Evolutionary conservation across 148 eudicot genomes (phyloP).

Genomic region (Hydrangea macrophylla): DNA sequence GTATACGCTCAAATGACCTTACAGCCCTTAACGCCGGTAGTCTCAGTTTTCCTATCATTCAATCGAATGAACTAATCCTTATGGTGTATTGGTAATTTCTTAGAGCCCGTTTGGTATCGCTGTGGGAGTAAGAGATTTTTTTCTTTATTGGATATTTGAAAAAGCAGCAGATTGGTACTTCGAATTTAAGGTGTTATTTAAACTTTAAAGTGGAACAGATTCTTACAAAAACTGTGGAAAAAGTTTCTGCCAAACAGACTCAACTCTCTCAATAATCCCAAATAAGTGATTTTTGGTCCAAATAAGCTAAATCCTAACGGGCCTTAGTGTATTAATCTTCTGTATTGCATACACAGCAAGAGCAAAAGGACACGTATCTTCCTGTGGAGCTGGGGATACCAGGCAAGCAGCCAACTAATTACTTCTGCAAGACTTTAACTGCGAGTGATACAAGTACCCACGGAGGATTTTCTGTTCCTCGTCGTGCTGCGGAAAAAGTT

Average conservation of each 20-base stretch:
- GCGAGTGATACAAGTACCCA: constrained; percentile 99
- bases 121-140: too few species aligned
- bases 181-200: too few species aligned
- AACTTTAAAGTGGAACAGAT: too few species aligned
- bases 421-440: constrained; percentile 93
- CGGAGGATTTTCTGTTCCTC: constrained; percentile 99
- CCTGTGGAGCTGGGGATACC: constrained; percentile 93
- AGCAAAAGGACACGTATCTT: constrained; percentile 88
- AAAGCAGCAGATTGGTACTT: too few species aligned
- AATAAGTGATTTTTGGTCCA: too few species aligned
- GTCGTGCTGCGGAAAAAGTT: constrained; percentile 99
- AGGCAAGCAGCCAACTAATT: constrained; percentile 92
- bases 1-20: constrained; percentile 91
- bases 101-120: too few species aligned
- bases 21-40: constrained; percentile 72
- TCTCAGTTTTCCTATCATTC: not conserved
- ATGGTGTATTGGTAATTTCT: constrained; percentile 5
- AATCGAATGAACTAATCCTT: not conserved
- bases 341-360: constrained; percentile 56
- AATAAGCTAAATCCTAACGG: too few species aligned
- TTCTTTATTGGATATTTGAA: too few species aligned
- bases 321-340: constrained; percentile 9
- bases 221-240: too few species aligned
- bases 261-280: too few species aligned
- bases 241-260: too few species aligned